Evolutionary conservation across 2,329 filamentous ascomycete genomes (phyloP), one percentile per base, ranked within the genome.

Genomic region (Lasiodiplodia hormozganensis): DNA sequence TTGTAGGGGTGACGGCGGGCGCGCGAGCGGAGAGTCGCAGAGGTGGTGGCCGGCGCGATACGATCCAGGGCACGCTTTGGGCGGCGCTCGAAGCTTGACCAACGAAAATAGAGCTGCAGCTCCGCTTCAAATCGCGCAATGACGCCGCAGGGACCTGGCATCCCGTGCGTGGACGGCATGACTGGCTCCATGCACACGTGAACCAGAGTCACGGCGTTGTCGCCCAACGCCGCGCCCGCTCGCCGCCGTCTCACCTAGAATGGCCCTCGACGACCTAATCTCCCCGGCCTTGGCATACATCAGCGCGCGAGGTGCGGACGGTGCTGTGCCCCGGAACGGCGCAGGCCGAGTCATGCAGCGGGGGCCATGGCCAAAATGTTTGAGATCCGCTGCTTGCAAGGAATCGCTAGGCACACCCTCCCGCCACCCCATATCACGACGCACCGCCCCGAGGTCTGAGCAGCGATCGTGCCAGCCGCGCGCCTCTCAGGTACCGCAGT

Each of bases 1-100:
- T 65, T 56, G 62, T 65, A 65, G 62, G 62, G 62, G 62, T 65
- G 51, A 65, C 62, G 62, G 62, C 60, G 60, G 62, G 62, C 62
- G 62, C 51, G 58, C 60, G 47, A 51, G 62, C 62, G 62, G 49
- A 65, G 62, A 65, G 51, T 47, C 34, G 62, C 43, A 64, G 60
- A 64, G 62, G 51, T 65, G 62, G 62, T 64, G 60, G 60, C 60
- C 60, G 58, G 60, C 54, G 54, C 60, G 60, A 64, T 52, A 64
- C 60, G 60, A 64, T 52, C 60, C 40, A 64, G 60, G 31, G 58
- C 58, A 51, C 58, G 57, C 57, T 60, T 60, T 60, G 57, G 57
- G 57, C 57, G 57, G 31, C 40, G 58, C 58, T 28, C 23, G 60
- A 64, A 64, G 60, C 60, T 64, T 64, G 60, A 64, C 60, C 60